Conservation (phyloP, 495 filamentous ascomycete species). For the Tuber umbilicatum region DNA sequence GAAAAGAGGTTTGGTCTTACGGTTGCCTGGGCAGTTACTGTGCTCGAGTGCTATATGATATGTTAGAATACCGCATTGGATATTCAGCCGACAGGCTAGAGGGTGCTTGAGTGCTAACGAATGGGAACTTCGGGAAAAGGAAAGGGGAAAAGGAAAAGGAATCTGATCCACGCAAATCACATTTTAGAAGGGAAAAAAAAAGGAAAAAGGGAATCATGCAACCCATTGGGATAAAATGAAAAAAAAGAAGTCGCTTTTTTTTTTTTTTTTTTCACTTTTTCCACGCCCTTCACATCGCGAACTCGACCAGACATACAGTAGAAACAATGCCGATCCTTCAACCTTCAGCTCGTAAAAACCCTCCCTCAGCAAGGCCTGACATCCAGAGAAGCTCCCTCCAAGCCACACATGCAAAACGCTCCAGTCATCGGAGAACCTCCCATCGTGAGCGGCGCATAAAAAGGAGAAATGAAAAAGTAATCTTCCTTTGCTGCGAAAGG, state of each 20-base stretch:
- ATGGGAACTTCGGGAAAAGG: not conserved
- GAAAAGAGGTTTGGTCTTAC: not conserved
- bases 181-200: not conserved
- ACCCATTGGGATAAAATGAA: not conserved
- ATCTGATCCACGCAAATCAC: not conserved
- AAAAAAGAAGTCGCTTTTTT: not conserved
- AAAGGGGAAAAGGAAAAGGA: not conserved
- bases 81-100: not conserved
- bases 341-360: slow-evolving; percentile 3
- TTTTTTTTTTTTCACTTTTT: not conserved
- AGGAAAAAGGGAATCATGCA: not conserved
- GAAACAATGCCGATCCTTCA: slow-evolving; percentile 1
- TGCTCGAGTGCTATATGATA: not conserved
- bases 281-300: slow-evolving; percentile 1
- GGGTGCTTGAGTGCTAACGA: not conserved
- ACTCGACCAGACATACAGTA: slow-evolving; percentile 1
- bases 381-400: not conserved
- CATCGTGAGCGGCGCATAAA: not conserved
- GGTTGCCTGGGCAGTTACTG: not conserved
- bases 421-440: not conserved
- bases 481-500: not conserved
- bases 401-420: not conserved
- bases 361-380: not conserved
- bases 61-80: not conserved
- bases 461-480: not conserved